These are phyloP conservation scores for Ashbya aceris DNA, from an alignment of 1,139 yeast genomes.

Conservation along the genomic window DNA sequence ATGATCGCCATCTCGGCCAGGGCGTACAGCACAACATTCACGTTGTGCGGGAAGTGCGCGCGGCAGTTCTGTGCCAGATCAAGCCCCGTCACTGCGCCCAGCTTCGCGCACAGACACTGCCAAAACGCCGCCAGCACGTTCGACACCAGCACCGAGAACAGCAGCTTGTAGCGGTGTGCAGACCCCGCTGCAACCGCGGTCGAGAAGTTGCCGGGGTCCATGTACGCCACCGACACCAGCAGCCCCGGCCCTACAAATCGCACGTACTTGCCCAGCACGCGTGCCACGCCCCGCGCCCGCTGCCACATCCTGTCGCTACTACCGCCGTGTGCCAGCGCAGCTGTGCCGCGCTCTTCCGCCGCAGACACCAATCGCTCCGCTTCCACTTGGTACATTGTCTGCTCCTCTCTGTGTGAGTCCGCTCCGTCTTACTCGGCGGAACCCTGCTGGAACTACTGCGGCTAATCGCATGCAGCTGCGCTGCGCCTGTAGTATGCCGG, in stretches of 20 bases:
- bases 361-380: too few relatives aligned
- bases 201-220: slow-evolving; percentile 78
- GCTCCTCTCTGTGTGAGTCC: too few relatives aligned
- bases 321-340: too few relatives aligned
- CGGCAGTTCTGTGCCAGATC: slow-evolving; percentile 73
- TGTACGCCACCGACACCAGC: slow-evolving; percentile 67
- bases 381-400: too few relatives aligned
- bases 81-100: slow-evolving; percentile 71
- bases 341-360: too few relatives aligned
- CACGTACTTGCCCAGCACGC: slow-evolving; percentile 36
- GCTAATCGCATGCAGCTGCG: too few relatives aligned
- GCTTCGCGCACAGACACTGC: slow-evolving; percentile 61
- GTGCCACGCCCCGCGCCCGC: background rate
- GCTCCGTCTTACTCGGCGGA: too few relatives aligned
- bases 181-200: slow-evolving; percentile 78
- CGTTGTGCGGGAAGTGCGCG: slow-evolving; percentile 46
- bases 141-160: slow-evolving; percentile 55
- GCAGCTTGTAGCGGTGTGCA: slow-evolving; percentile 52
- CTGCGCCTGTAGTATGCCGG: too few relatives aligned
- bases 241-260: slow-evolving; percentile 73
- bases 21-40: slow-evolving; percentile 49
- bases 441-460: too few relatives aligned
- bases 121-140: slow-evolving; percentile 64
- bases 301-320: background rate
- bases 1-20: slow-evolving; percentile 69